Evolutionary conservation across 2,329 filamentous ascomycete species (phyloP).

Genomic region (Ceratocystis papillata): DNA sequence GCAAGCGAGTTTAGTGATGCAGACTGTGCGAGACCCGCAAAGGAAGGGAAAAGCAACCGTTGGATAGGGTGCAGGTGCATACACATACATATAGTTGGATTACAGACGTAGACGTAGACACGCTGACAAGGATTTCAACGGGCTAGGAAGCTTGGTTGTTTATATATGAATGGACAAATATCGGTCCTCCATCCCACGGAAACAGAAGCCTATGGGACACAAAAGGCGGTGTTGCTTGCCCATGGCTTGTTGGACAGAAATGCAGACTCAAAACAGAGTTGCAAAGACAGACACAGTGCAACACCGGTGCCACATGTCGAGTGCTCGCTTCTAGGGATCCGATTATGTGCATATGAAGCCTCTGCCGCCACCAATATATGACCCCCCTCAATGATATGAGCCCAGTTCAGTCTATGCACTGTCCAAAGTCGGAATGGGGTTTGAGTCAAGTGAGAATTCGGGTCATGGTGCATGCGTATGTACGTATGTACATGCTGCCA

Average conservation of each 20-base stretch:
- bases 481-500: background rate
- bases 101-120: background rate
- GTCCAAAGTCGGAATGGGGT: background rate
- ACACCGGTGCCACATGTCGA: constrained; percentile 1
- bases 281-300: constrained; percentile 5
- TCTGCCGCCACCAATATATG: background rate
- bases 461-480: background rate
- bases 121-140: background rate
- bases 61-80: constrained; percentile 6
- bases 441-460: background rate
- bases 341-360: constrained; percentile 5
- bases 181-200: background rate
- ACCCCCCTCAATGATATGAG: background rate
- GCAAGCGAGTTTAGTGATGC: constrained; percentile 4
- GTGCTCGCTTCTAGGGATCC: constrained; percentile 7
- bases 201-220: background rate
- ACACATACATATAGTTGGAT: background rate
- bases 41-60: background rate
- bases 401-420: background rate
- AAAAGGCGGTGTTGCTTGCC: constrained; percentile 9
- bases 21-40: constrained; percentile 11
- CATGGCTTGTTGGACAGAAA: background rate
- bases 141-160: background rate
- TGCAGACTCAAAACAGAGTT: constrained; percentile 8
- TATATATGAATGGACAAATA: constrained; percentile 2